phyloP scores from a whole-genome alignment of 2,329 filamentous ascomycete genomes.

The Lasiodiplodia sp. region DNA sequence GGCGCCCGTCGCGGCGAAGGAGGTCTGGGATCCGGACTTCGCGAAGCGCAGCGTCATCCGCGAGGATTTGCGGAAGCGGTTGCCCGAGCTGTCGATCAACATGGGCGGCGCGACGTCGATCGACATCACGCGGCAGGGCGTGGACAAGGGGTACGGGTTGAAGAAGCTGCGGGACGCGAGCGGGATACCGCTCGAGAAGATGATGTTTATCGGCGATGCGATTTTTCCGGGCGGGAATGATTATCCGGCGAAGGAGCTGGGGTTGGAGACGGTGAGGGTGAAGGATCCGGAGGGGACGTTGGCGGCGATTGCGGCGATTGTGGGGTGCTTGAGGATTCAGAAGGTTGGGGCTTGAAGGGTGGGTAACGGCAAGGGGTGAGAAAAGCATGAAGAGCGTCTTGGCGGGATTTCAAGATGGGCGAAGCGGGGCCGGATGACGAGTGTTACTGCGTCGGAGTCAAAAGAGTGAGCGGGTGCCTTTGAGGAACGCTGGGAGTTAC shows the following conservation, averaged over 20 bases:
- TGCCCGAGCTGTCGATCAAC: slow-evolving; percentile 50
- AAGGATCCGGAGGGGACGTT: slow-evolving; percentile 38
- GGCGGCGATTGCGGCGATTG: slow-evolving; percentile 36
- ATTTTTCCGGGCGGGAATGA: slow-evolving; percentile 52
- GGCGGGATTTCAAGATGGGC: too few relatives aligned
- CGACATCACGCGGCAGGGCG: slow-evolving; percentile 50
- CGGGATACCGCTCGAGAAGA: slow-evolving; percentile 46
- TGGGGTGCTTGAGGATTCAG: slow-evolving; percentile 31
- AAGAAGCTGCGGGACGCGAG: slow-evolving; percentile 39
- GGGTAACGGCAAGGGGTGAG: too few relatives aligned
- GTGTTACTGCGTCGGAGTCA: too few relatives aligned
- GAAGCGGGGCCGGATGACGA: too few relatives aligned
- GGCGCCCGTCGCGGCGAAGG: slow-evolving; percentile 47
- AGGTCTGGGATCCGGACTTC: slow-evolving; percentile 51
- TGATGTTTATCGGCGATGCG: slow-evolving; percentile 53
- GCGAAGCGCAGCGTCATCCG: slow-evolving; percentile 51
- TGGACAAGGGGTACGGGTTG: slow-evolving; percentile 47
- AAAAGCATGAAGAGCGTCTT: too few relatives aligned
- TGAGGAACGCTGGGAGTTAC: too few relatives aligned
- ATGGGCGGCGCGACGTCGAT: slow-evolving; percentile 53
- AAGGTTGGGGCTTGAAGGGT: not conserved
- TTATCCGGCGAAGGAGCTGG: slow-evolving; percentile 47
- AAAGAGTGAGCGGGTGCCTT: too few relatives aligned
- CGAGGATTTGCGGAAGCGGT: slow-evolving; percentile 43
- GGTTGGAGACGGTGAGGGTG: slow-evolving; percentile 37